These are phyloP conservation scores for Furcasterigmium furcatum DNA, from an alignment of 2,329 filamentous ascomycete species.

Conservation along the genomic window DNA sequence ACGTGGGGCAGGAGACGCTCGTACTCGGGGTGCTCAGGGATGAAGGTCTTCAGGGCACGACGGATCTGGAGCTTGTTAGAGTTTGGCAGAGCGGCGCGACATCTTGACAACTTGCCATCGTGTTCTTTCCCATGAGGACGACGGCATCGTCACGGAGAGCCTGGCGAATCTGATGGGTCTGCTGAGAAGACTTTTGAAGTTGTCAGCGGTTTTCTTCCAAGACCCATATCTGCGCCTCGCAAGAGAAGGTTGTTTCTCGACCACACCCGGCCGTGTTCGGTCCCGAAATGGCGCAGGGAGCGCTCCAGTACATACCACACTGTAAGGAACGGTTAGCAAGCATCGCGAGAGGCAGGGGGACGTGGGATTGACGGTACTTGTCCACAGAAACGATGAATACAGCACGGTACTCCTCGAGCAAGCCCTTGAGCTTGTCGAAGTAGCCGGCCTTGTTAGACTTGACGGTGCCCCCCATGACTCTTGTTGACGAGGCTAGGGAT, in stretches of 20 bases:
- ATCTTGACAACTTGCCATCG: constrained; percentile 68
- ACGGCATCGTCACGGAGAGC: constrained; percentile 88
- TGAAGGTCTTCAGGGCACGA: constrained; percentile 94
- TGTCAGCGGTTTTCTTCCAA: background rate
- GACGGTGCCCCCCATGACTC: too few relatives aligned
- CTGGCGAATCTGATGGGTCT: constrained; percentile 99
- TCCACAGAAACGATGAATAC: constrained; percentile 97
- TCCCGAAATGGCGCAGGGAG: too few relatives aligned
- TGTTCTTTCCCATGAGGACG: constrained; percentile 99
- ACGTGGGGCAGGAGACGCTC: constrained; percentile 95
- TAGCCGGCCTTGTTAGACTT: constrained; percentile 92
- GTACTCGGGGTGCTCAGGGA: constrained; percentile 89
- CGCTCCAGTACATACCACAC: background rate
- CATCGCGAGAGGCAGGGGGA: background rate
- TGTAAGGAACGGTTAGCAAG: background rate
- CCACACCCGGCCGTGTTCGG: too few relatives aligned
- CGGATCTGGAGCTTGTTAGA: constrained; percentile 61
- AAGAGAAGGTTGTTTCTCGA: too few relatives aligned
- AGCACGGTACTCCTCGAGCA: constrained; percentile 94
- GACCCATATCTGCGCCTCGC: too few relatives aligned
- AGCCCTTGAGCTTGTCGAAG: constrained; percentile 99
- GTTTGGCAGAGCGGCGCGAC: background rate
- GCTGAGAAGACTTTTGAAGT: constrained; percentile 70
- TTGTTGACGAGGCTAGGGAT: too few relatives aligned
- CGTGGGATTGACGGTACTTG: constrained; percentile 40